A percentile compares a stretch with the other conserved stretches of the same genome.
These are phyloP conservation scores for Mallotus repandus DNA, from an alignment of 441 rosid species.

Conservation along the genomic window DNA sequence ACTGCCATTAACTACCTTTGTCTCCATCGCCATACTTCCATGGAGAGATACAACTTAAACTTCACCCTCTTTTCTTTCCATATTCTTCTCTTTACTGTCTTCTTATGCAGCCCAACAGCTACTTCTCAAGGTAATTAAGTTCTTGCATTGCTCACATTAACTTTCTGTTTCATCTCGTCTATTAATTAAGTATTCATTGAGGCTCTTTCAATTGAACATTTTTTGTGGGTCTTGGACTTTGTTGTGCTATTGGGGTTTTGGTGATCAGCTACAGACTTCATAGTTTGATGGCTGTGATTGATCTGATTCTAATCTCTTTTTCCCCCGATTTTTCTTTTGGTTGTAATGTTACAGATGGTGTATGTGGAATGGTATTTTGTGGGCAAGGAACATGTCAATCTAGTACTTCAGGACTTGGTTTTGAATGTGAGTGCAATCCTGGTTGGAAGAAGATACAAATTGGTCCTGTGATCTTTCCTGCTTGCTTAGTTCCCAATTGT, in stretches of 20 bases:
- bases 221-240: not conserved
- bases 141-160: not conserved
- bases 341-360: not conserved
- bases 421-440: slow-evolving; percentile 43
- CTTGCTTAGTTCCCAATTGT: slow-evolving; percentile 53
- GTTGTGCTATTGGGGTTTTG: no score
- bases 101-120: slow-evolving; percentile 18
- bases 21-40: not conserved
- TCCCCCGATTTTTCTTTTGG: no score
- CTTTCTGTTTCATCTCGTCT: not conserved
- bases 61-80: slow-evolving; percentile 16
- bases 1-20: not conserved
- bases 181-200: no score
- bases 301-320: no score
- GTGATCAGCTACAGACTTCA: not conserved
- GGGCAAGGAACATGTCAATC: slow-evolving; percentile 45
- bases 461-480: slow-evolving; percentile 29
- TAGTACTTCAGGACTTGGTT: slow-evolving; percentile 3
- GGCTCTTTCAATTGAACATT: not conserved
- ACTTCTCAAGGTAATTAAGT: slow-evolving; percentile 22
- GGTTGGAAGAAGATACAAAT: slow-evolving; percentile 47
- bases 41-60: slow-evolving; percentile 22
- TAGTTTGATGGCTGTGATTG: no score
- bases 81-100: slow-evolving; percentile 26
- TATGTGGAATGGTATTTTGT: slow-evolving; percentile 27